phyloP scores from a whole-genome alignment of 78 protist species.

The Dictyostelium capitatum region DNA sequence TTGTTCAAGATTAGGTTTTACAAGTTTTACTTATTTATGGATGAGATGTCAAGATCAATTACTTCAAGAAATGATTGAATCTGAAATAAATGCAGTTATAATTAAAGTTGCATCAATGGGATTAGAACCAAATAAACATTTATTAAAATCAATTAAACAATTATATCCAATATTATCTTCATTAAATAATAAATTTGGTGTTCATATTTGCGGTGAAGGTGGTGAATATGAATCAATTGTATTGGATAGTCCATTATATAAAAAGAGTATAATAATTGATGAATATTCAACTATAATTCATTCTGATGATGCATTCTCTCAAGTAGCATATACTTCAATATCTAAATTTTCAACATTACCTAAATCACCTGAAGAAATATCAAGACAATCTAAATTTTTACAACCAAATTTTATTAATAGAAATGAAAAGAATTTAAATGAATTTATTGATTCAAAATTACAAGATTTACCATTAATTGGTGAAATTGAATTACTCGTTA shows the following conservation, averaged over 20 bases:
- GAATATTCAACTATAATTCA: slow-evolving; percentile 38
- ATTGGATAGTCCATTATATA: slow-evolving; percentile 94
- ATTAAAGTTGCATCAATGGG: slow-evolving; percentile 94
- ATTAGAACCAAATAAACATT: slow-evolving; percentile 78
- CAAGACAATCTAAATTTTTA: background rate
- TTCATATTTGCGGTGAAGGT: slow-evolving; percentile 98
- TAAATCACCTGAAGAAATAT: slow-evolving; percentile 12
- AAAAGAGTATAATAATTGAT: slow-evolving; percentile 37
- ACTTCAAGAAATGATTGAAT: slow-evolving; percentile 89
- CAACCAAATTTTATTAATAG: background rate
- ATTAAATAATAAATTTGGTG: slow-evolving; percentile 58
- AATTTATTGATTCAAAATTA: background rate
- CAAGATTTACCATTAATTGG: background rate
- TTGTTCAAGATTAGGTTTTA: slow-evolving; percentile 90
- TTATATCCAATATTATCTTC: slow-evolving; percentile 57
- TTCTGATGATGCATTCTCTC: slow-evolving; percentile 73
- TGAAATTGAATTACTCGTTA: background rate
- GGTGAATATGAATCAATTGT: slow-evolving; percentile 99
- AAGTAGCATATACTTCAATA: slow-evolving; percentile 51
- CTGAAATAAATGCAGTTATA: slow-evolving; percentile 86
- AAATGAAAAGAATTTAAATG: background rate
- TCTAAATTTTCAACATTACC: slow-evolving; percentile 10
- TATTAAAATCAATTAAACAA: slow-evolving; percentile 83
- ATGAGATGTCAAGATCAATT: slow-evolving; percentile 87
- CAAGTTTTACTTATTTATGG: slow-evolving; percentile 94